Conservation (phyloP, 2,329 filamentous ascomycete genomes). For the Didymella segeticola region DNA sequence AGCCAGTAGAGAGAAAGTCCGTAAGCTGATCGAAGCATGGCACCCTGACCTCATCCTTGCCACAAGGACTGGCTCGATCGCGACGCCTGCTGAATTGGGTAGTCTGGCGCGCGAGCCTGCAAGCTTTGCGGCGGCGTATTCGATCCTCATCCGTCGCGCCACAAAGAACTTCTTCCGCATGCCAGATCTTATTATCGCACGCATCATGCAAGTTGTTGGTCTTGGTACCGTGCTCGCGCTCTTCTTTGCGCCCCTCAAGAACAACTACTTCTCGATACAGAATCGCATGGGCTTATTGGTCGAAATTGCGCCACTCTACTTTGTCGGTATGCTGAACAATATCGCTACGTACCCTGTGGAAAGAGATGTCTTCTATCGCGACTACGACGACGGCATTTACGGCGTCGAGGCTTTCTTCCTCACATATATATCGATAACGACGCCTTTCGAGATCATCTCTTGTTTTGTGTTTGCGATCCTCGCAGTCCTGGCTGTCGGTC, state of each 20-base stretch:
- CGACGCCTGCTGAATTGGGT: slow-evolving; percentile 75
- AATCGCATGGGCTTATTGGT: slow-evolving; percentile 77
- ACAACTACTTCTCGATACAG: slow-evolving; percentile 74
- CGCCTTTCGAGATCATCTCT: slow-evolving; percentile 73
- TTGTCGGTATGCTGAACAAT: slow-evolving; percentile 78
- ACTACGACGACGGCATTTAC: slow-evolving; percentile 77
- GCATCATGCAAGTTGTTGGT: slow-evolving; percentile 50
- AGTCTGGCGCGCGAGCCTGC: slow-evolving; percentile 69
- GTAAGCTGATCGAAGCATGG: slow-evolving; percentile 68
- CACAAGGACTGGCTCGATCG: slow-evolving; percentile 51
- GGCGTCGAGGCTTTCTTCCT: slow-evolving; percentile 73
- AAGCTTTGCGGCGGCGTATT: slow-evolving; percentile 68
- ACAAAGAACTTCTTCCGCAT: slow-evolving; percentile 64
- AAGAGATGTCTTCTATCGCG: slow-evolving; percentile 77
- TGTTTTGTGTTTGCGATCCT: slow-evolving; percentile 71
- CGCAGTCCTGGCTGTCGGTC: slow-evolving; percentile 68
- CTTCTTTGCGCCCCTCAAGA: slow-evolving; percentile 73
- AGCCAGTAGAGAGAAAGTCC: slow-evolving; percentile 68
- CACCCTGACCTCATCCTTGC: slow-evolving; percentile 35
- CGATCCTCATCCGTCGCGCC: slow-evolving; percentile 71
- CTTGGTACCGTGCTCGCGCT: slow-evolving; percentile 46
- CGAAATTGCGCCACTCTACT: slow-evolving; percentile 74
- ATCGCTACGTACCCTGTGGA: slow-evolving; percentile 76
- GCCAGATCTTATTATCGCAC: slow-evolving; percentile 44
- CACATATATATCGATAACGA: slow-evolving; percentile 72